Conservation (phyloP, 2,329 filamentous ascomycete species). For the Stenocarpella maydis region DNA sequence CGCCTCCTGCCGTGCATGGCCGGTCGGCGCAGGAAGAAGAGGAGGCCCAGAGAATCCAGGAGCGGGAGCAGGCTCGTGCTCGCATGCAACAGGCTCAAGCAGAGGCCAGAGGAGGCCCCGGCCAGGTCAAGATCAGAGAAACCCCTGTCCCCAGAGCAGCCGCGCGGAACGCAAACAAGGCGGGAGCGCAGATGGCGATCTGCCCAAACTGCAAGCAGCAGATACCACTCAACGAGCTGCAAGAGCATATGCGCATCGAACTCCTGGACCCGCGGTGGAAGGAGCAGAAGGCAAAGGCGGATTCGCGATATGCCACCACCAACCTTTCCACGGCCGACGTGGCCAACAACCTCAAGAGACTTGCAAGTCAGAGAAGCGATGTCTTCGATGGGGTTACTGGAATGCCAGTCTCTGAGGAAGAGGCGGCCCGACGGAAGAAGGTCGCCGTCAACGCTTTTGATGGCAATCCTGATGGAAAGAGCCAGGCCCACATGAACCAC, state of each 20-base stretch:
- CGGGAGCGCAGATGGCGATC: conserved; percentile 72
- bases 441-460: conserved; percentile 72
- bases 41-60: conserved; percentile 69
- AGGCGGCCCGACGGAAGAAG: conserved; percentile 77
- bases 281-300: conserved; percentile 90
- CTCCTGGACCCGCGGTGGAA: conserved; percentile 94
- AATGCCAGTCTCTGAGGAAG: conserved; percentile 75
- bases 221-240: conserved; percentile 86
- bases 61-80: conserved; percentile 65
- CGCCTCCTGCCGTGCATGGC: conserved; percentile 45
- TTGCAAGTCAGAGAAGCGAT: conserved; percentile 87
- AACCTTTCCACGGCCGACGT: conserved; percentile 88
- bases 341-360: conserved; percentile 92
- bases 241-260: conserved; percentile 94
- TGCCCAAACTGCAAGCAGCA: conserved; percentile 95
- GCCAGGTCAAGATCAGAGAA: conserved; percentile 87
- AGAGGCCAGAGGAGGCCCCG: conserved; percentile 74
- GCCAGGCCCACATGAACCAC: conserved; percentile 60
- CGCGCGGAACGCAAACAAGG: conserved; percentile 72
- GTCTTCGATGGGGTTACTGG: conserved; percentile 82
- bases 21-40: conserved; percentile 64
- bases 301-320: conserved; percentile 83
- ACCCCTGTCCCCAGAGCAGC: conserved; percentile 91
- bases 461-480: conserved; percentile 68
- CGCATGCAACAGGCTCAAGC: conserved; percentile 80